Evolutionary conservation across 2,329 filamentous ascomycete species (phyloP).

Genomic region (Hypoxylon sp.): DNA sequence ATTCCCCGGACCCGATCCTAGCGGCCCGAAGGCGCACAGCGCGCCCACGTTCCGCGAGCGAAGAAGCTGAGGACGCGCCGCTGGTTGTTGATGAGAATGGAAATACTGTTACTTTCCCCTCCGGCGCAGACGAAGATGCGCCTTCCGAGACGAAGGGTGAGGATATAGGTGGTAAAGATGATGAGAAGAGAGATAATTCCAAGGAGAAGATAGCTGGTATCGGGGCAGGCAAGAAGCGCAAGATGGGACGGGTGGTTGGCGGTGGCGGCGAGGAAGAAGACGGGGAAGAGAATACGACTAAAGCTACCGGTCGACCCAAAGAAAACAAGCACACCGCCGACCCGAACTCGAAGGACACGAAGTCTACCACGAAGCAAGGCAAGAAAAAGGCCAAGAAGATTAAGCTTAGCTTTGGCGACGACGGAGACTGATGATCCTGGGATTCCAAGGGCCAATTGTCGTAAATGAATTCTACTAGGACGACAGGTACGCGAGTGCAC

Average conservation of each 20-base stretch:
- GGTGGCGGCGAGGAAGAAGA: constrained; percentile 52
- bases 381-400: constrained; percentile 75
- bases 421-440: constrained; percentile 55
- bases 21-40: constrained; percentile 64
- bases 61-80: constrained; percentile 82
- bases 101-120: constrained; percentile 69
- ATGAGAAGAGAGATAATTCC: constrained; percentile 41
- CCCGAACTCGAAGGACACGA: constrained; percentile 18
- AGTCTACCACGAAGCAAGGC: constrained; percentile 46
- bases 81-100: constrained; percentile 81
- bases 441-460: neutral
- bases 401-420: constrained; percentile 77
- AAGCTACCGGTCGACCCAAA: constrained; percentile 20
- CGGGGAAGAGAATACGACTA: constrained; percentile 44
- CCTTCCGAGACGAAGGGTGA: constrained; percentile 31
- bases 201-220: constrained; percentile 51
- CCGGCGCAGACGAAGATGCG: constrained; percentile 53
- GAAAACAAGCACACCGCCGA: constrained; percentile 41
- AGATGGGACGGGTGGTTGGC: constrained; percentile 67
- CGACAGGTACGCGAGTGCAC: neutral
- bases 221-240: constrained; percentile 68
- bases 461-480: neutral
- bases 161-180: constrained; percentile 54
- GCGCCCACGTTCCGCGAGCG: constrained; percentile 70
- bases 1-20: constrained; percentile 68